phyloP scores from a whole-genome alignment of 208 protist genomes.

The Acanthamoeba healyi region DNA sequence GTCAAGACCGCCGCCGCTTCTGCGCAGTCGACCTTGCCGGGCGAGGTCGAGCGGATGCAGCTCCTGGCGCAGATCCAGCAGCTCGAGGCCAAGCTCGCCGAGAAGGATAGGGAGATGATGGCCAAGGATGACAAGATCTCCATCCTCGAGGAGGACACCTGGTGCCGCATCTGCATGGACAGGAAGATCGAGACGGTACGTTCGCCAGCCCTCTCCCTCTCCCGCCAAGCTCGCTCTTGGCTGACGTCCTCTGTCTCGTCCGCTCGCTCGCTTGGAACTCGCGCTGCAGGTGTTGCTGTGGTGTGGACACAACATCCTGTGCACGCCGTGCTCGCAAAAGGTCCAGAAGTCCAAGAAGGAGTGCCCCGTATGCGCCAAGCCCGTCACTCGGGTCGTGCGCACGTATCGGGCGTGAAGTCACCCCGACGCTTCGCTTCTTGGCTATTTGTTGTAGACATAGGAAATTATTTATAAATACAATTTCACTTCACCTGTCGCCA shows the following conservation, averaged over 20 bases:
- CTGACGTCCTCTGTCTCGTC: not conserved
- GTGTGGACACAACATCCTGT: constrained; percentile 65
- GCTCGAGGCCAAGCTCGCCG: constrained; percentile 13
- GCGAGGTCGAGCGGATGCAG: not conserved
- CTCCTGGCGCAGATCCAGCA: constrained; percentile 34
- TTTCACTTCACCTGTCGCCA: too few relatives aligned
- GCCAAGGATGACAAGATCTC: constrained; percentile 59
- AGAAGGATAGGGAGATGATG: constrained; percentile 24
- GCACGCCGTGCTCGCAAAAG: not conserved
- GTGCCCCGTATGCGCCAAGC: constrained; percentile 49
- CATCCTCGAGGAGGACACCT: constrained; percentile 57
- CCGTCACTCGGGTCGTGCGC: constrained; percentile 3
- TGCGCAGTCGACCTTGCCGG: not conserved
- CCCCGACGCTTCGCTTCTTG: too few relatives aligned
- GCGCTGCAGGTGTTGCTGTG: constrained; percentile 16
- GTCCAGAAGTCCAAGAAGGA: constrained; percentile 13
- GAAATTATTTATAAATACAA: too few relatives aligned
- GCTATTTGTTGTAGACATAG: too few relatives aligned
- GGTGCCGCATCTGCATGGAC: constrained; percentile 56
- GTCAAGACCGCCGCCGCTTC: not conserved
- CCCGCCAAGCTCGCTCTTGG: too few relatives aligned
- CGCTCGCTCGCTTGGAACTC: not conserved
- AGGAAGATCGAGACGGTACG: constrained; percentile 15
- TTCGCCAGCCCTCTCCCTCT: too few relatives aligned
- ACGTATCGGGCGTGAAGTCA: constrained; percentile 31